Base-by-base conservation (phyloP, 495 filamentous ascomycete genomes). In the Hypomontagnella submonticulosa region DNA sequence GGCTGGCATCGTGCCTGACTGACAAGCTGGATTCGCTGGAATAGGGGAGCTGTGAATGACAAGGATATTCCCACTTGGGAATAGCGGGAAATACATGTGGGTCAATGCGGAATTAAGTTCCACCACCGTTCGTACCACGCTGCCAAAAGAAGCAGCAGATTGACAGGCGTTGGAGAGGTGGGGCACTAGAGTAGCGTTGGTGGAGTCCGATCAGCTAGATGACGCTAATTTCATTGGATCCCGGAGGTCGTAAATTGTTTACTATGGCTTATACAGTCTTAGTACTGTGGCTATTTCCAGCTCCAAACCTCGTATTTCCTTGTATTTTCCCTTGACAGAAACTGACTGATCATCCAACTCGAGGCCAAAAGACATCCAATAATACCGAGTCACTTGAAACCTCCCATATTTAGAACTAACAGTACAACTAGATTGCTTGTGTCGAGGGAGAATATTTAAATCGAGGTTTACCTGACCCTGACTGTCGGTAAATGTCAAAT, bases 261-360 rank as follows among this genome's bases (percentile, higher is more conserved):
- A 58, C 34, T 58, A 48, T 44, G 8, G 6, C 6, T 32, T 19
- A 18, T 20, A 20, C 10, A 13, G 36, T 19, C 38, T 11, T 32
- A 20, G 3, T 49, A 42, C 55, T 58, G 47, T 50, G 47, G 47
- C 18, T 36, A 13, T 16, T 40, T 37, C 1, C 40, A 16, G 12
- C 37, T 11, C 23, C 42, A 59, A 65, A 60, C 54, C 62, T 66
- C 62, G 62, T 66, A 60, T 66, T 66, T 23, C 43, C 27, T 37
- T 44, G 46, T 30, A 48, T 27, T 32, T n/a, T 4, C 4, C 3
- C 2, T 16, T n/a, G 0, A 33, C 5, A 8, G 13, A 32, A 48
- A 20, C 41, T 20, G 34, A 50, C 36, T 30, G n/a, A 44, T 10
- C 27, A 54, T n/a, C 44, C 23, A 43, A 44, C 23, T 27, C 23